Conservation (phyloP, 192 early-diverging fungal species). For the Coemansia sp. region DNA sequence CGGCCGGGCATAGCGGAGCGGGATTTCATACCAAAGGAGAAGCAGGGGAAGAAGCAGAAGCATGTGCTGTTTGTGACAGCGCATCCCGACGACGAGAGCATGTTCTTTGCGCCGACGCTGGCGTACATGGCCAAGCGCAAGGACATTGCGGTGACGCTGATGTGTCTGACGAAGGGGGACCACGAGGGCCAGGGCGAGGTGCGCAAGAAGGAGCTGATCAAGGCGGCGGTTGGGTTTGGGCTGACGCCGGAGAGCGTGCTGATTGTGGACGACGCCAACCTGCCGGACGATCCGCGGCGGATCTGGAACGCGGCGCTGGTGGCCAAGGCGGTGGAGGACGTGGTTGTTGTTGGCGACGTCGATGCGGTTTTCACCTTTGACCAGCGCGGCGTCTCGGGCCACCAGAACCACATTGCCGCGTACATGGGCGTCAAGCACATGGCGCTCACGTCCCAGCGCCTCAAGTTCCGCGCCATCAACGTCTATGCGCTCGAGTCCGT, state of each 20-base stretch:
- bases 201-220: slow-evolving; percentile 52
- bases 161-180: slow-evolving; percentile 86
- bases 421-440: slow-evolving; percentile 71
- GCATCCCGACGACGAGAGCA: slow-evolving; percentile 98
- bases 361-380: slow-evolving; percentile 87
- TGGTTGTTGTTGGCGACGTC: slow-evolving; percentile 61
- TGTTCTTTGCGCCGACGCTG: slow-evolving; percentile 93
- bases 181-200: slow-evolving; percentile 44
- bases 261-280: slow-evolving; percentile 50
- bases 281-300: slow-evolving; percentile 69
- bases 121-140: slow-evolving; percentile 53
- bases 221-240: slow-evolving; percentile 37
- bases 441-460: slow-evolving; percentile 53
- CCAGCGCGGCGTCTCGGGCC: slow-evolving; percentile 82
- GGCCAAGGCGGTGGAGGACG: slow-evolving; percentile 60
- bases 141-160: slow-evolving; percentile 64
- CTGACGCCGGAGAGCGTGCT: slow-evolving; percentile 54
- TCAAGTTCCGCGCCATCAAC: slow-evolving; percentile 54
- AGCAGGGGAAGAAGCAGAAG: slow-evolving; percentile 41
- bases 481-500: slow-evolving; percentile 61
- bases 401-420: slow-evolving; percentile 83
- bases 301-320: slow-evolving; percentile 66
- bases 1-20: slow-evolving; percentile 38
- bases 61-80: slow-evolving; percentile 73
- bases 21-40: slow-evolving; percentile 31